phyloP scores from a whole-genome alignment of 148 eudicot genomes.

The Camellia japonica region DNA sequence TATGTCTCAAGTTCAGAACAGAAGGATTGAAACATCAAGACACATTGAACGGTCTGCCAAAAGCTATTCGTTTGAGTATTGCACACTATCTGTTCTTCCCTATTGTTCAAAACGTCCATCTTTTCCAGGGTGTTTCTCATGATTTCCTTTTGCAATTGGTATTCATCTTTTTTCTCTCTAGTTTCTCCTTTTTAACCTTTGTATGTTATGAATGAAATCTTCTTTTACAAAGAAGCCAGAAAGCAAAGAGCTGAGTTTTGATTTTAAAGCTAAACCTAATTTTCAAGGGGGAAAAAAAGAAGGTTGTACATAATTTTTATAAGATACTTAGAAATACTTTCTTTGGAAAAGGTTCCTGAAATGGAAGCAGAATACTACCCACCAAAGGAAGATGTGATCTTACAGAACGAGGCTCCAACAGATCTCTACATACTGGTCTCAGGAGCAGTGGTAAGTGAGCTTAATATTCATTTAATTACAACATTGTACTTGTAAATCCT shows the following conservation, averaged over 20 bases:
- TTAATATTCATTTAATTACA: neutral
- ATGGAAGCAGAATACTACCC: constrained; percentile 89
- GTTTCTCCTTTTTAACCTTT: neutral
- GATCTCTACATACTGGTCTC: constrained; percentile 74
- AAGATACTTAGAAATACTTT: constrained; percentile 3
- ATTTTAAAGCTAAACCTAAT: neutral
- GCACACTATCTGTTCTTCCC: constrained; percentile 62
- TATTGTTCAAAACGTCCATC: constrained; percentile 53
- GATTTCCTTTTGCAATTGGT: constrained; percentile 79
- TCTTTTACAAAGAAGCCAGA: neutral
- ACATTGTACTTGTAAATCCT: neutral
- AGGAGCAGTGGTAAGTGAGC: constrained; percentile 70
- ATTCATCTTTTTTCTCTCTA: constrained; percentile 19
- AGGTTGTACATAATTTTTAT: neutral
- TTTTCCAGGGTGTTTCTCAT: constrained; percentile 72
- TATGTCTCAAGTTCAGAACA: constrained; percentile 76
- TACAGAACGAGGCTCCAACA: constrained; percentile 76
- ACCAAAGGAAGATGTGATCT: constrained; percentile 74
- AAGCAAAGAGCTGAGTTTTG: neutral
- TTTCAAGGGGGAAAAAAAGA: neutral
- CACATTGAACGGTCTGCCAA: constrained; percentile 60
- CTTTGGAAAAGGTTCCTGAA: constrained; percentile 57
- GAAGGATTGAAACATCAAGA: constrained; percentile 77
- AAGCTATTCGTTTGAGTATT: constrained; percentile 75
- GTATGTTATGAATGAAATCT: neutral